Base-by-base conservation (phyloP, 1,284 basidiomycete species). In the Porodaedalea pini region DNA sequence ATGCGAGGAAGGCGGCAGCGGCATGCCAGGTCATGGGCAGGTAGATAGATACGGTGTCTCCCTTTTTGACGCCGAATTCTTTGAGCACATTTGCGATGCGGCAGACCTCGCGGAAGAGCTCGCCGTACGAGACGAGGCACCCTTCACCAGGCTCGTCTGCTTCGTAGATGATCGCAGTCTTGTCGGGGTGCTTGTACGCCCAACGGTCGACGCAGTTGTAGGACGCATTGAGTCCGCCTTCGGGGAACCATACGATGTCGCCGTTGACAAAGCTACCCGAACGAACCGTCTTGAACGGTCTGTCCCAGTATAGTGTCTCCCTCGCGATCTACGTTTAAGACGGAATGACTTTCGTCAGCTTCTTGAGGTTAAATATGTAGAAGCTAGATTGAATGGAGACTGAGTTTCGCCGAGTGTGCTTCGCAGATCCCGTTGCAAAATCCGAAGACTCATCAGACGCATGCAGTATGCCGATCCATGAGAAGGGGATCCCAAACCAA, bases 161-260 rank as follows among this genome's bases (percentile, higher is more conserved):
- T 73, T 99, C 96, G 78, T 96, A 99, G 75, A 99, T 96, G 76
- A 99, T 97, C 48, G 96, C 96, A 23, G 88, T 85, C 89, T 92
- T 94, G 70, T 98, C 78, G 0, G 96, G 96, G 68, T 94, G 78
- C 71, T 88, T 85, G 78, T 90, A 94, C 36, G 92, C 94, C 90
- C 91, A 94, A 62, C 97, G 85, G 73, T 99, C 97, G 58, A 99
- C 91, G 69, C 94, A 97, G 77, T 99, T 99, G 82, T 99, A 99
- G 7, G 92, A 86, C 2, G 91, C 96, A 69, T 94, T 94, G 62
- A 95, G 75, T 4, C 78, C 86, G 44, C 92, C 92, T 68, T 94
- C 91, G 23, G 90, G 89, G 80, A 99, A 99, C 96, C 95, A 99
- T 62, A 85, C 83, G 60, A 98, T 86, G 72, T 98, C 93, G 34